A percentile compares a stretch with the other conserved stretches of the same genome.
Conservation (phyloP, 1,284 basidiomycete genomes). For the Sanguinoderma infundibulare region DNA sequence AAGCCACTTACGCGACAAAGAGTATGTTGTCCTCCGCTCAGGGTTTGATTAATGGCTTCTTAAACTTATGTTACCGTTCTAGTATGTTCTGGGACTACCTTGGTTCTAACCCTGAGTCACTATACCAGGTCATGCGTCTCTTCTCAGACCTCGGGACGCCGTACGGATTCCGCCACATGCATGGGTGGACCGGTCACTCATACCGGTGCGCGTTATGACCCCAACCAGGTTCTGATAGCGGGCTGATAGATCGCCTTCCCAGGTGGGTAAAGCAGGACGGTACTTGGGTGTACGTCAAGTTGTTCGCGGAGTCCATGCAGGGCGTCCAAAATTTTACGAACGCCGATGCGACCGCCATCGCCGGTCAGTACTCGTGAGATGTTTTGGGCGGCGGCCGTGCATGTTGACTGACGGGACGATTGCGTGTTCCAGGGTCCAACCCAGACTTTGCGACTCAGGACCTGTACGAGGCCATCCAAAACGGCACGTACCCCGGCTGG, state of each 20-base stretch:
- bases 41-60: not conserved
- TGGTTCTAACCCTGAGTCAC: slow-evolving; percentile 86
- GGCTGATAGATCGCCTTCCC: not conserved
- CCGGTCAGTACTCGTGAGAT: slow-evolving; percentile 41
- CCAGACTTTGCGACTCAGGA: slow-evolving; percentile 82
- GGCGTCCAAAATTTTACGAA: slow-evolving; percentile 44
- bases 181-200: slow-evolving; percentile 91
- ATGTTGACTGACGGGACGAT: slow-evolving; percentile 16
- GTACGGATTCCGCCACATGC: slow-evolving; percentile 78
- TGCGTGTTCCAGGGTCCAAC: slow-evolving; percentile 59
- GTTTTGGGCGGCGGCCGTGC: not conserved
- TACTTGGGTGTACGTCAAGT: slow-evolving; percentile 81
- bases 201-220: slow-evolving; percentile 42
- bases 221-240: not conserved
- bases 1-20: slow-evolving; percentile 79
- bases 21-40: slow-evolving; percentile 24
- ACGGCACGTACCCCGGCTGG: slow-evolving; percentile 79
- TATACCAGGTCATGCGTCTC: slow-evolving; percentile 84
- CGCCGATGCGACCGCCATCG: slow-evolving; percentile 66
- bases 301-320: slow-evolving; percentile 52
- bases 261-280: slow-evolving; percentile 88
- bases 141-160: slow-evolving; percentile 93
- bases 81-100: slow-evolving; percentile 72
- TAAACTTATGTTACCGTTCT: not conserved
- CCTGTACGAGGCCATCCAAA: slow-evolving; percentile 82